Percentiles rank a stretch among this genome's conserved stretches.
These are phyloP conservation scores for Dioscorea alata DNA, from an alignment of 106 monocot genomes.

Conservation along the genomic window DNA sequence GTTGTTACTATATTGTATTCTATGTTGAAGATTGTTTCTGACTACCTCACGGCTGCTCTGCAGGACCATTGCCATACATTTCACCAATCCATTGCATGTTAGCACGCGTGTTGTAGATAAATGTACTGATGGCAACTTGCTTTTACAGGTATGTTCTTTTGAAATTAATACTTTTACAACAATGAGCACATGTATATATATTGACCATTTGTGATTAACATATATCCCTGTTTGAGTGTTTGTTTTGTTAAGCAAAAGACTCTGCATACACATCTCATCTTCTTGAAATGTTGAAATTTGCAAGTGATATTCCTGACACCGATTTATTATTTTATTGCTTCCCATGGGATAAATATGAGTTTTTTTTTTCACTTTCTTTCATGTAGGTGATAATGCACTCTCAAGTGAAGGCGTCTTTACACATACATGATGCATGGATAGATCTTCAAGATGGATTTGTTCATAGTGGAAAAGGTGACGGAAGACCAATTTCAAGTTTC, in stretches of 20 bases:
- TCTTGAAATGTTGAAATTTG: background rate
- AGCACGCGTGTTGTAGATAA: constrained; percentile 72
- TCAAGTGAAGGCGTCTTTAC: constrained; percentile 79
- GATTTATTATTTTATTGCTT: no score
- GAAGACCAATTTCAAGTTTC: constrained; percentile 67
- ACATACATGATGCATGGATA: constrained; percentile 68
- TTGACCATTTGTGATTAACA: no score
- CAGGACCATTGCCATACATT: constrained; percentile 97
- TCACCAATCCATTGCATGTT: constrained; percentile 92
- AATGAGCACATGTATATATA: no score
- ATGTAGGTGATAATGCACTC: constrained; percentile 81
- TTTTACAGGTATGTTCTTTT: constrained; percentile 63
- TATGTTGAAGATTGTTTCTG: background rate
- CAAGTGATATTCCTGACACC: no score
- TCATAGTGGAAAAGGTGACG: constrained; percentile 54
- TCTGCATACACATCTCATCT: no score
- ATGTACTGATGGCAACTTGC: constrained; percentile 68
- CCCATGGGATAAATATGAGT: no score
- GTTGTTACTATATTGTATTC: background rate
- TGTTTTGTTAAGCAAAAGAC: no score
- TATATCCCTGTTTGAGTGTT: no score
- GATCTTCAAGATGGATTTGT: constrained; percentile 89
- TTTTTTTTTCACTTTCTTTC: background rate
- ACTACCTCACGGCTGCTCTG: constrained; percentile 1
- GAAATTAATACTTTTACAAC: no score